Evolutionary conservation across 2,329 filamentous ascomycete genomes (phyloP).

Genomic region (Pleoardoris graminearum): DNA sequence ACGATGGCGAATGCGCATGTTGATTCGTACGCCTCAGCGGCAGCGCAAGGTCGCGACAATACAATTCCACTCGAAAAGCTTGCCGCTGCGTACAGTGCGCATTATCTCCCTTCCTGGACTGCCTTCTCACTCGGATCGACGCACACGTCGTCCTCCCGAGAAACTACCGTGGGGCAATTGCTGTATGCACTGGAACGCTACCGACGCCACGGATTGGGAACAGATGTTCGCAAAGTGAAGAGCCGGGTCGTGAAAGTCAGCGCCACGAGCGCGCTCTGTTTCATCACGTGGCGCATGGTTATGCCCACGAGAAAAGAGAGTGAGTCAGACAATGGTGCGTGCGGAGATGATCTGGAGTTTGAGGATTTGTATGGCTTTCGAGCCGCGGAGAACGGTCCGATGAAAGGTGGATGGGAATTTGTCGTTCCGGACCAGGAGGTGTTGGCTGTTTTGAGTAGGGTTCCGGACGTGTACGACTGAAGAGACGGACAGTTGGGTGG

Average conservation of each 20-base stretch:
- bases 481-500: no score
- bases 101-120: not conserved
- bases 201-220: not conserved
- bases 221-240: not conserved
- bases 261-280: not conserved
- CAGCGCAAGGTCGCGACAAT: not conserved
- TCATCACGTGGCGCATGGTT: not conserved
- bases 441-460: not conserved
- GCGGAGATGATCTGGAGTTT: not conserved
- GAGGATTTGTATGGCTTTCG: not conserved
- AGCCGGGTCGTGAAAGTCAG: not conserved
- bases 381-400: not conserved
- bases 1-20: not conserved
- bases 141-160: not conserved
- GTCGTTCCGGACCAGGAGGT: not conserved
- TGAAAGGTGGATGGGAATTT: constrained; percentile 3
- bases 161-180: not conserved
- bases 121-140: not conserved
- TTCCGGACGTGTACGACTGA: not conserved
- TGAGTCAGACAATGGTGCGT: no score
- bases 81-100: not conserved
- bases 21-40: not conserved
- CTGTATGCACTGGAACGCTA: not conserved
- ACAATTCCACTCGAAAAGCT: not conserved
- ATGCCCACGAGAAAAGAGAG: not conserved